Evolutionary conservation across 768 basidiomycete genomes (phyloP).

Genomic region (Hortiboletus campestris): DNA sequence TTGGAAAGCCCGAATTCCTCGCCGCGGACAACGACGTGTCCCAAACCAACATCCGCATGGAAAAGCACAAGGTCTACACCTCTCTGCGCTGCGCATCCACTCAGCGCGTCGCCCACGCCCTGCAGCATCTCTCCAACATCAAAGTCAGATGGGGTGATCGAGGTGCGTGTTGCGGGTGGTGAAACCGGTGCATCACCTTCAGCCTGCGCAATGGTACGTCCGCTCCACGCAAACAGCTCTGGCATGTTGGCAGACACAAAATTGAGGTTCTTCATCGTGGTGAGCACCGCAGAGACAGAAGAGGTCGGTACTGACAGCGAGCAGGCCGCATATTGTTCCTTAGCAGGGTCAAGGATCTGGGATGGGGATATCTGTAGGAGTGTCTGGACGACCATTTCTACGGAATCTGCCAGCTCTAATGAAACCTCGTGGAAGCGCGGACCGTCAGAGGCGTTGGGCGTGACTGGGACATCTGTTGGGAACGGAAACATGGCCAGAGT

Average conservation of each 20-base stretch:
- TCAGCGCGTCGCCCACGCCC: conserved; percentile 82
- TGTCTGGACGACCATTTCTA: conserved; percentile 89
- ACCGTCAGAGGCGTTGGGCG: conserved; percentile 18
- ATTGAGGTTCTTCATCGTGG: conserved; percentile 90
- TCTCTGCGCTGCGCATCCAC: conserved; percentile 76
- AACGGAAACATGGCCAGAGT: conserved; percentile 9
- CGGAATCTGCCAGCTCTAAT: conserved; percentile 84
- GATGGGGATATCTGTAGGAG: conserved; percentile 87
- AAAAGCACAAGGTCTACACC: conserved; percentile 91
- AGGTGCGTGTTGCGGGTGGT: conserved; percentile 16
- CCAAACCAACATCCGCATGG: conserved; percentile 85
- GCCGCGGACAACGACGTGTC: conserved; percentile 80
- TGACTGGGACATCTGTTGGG: conserved; percentile 15
- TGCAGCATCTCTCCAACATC: conserved; percentile 92
- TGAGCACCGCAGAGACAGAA: conserved; percentile 84
- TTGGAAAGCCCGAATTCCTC: conserved; percentile 84
- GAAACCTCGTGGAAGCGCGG: conserved; percentile 66
- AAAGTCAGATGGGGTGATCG: conserved; percentile 55
- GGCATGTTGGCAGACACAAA: conserved; percentile 87
- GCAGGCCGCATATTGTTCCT: conserved; percentile 91
- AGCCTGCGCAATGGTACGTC: conserved; percentile 13
- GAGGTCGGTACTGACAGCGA: conserved; percentile 84
- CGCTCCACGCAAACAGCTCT: conserved; percentile 29
- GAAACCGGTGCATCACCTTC: conserved; percentile 18
- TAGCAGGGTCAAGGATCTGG: conserved; percentile 88